Base-by-base conservation (phyloP, 768 basidiomycete species). In the Nevesoporus exiguus region DNA sequence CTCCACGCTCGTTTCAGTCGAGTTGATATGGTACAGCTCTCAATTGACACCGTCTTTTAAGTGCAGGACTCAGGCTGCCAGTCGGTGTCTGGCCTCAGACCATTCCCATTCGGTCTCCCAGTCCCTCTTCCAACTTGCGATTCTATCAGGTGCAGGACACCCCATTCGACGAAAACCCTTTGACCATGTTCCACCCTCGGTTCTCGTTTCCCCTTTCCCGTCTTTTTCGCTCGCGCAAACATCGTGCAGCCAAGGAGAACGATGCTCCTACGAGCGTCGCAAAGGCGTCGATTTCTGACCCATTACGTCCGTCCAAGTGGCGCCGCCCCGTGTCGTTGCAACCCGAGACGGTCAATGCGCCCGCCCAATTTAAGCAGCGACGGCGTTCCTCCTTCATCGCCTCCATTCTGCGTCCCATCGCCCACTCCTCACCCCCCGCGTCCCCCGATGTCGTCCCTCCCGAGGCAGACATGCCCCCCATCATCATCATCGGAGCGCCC, bases 161-260 rank as follows among this genome's bases (percentile, higher is more conserved):
- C 56, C 25, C 31, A 22, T 49, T n/a, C 34, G 11, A 46, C 45
- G n/a, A 29, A 22, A 22, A 41, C 10, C 0, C 11, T 17, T 1
- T 17, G 21, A 39, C 11, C 24, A 66, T 66, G 65, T 58, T 63
- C 31, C 30, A 31, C 9, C 14, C n/a, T 27, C 60, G 63, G 30
- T 41, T 65, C 25, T 58, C 57, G 2, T 52, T 59, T 3, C 29
- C 52, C 3, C 37, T 68, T 19, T 36, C 54, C 13, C 66, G 59
- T 36, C 15, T 66, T 5, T 59, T 67, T 34, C 59, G 61, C 43
- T 27, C 60, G 31, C 52, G 55, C 10, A 49, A 14, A 29, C 59
- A 63, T 47, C 55, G 56, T 8, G 36, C 34, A 44, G 17, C 45
- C 29, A 54, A 55, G 7, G 31, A n/a, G 14, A 31, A 22, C 3